These are phyloP conservation scores for Scleromitrula shiraiana DNA, from an alignment of 2,329 filamentous ascomycete species.

Conservation along the genomic window DNA sequence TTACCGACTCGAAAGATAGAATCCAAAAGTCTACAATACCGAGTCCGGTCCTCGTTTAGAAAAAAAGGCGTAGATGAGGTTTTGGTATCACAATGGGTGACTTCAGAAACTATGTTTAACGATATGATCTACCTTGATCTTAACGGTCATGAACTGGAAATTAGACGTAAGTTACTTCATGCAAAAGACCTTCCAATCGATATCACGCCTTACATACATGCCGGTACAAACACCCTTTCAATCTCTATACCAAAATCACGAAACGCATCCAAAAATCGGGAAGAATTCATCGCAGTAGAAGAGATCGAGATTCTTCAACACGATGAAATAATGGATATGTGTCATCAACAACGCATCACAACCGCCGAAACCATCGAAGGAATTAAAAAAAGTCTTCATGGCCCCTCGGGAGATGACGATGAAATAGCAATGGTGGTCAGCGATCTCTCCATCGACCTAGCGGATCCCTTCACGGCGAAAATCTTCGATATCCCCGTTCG, in stretches of 20 bases:
- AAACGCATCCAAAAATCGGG: constrained; percentile 30
- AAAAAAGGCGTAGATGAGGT: constrained; percentile 28
- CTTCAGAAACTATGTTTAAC: constrained; percentile 63
- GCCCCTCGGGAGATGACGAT: constrained; percentile 35
- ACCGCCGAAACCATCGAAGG: constrained; percentile 43
- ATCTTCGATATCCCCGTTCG: constrained; percentile 68
- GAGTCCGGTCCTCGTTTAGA: constrained; percentile 57
- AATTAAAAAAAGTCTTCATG: constrained; percentile 47
- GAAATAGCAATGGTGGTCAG: constrained; percentile 53
- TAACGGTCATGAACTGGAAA: constrained; percentile 47
- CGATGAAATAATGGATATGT: constrained; percentile 34
- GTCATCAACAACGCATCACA: constrained; percentile 35
- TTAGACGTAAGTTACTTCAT: constrained; percentile 62
- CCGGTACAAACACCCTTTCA: constrained; percentile 15
- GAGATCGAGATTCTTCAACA: constrained; percentile 49
- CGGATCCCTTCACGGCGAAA: constrained; percentile 57
- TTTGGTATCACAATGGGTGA: constrained; percentile 46
- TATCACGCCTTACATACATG: constrained; percentile 46
- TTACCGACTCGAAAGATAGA: constrained; percentile 31
- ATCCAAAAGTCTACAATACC: constrained; percentile 52
- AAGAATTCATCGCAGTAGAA: constrained; percentile 65
- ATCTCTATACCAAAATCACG: constrained; percentile 18
- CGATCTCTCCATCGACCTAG: constrained; percentile 52
- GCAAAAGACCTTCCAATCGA: constrained; percentile 71
- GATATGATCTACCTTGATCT: constrained; percentile 58